Evolutionary conservation across 2,329 filamentous ascomycete genomes (phyloP).

Genomic region (Xylaria sp.): DNA sequence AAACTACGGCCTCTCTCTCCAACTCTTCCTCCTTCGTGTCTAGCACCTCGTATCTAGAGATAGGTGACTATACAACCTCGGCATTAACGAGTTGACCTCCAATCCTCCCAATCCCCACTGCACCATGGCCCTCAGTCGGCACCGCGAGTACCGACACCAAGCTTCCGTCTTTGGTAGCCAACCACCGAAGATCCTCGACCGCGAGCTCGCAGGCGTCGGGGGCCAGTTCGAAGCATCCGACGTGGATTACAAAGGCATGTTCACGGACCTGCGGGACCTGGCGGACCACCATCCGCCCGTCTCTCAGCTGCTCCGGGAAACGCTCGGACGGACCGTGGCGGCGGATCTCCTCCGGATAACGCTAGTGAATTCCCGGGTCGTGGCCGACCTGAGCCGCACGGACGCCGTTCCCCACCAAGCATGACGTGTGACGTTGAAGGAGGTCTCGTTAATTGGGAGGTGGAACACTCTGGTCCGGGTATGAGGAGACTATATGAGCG

Average conservation of each 20-base stretch:
- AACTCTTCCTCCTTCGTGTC: not conserved
- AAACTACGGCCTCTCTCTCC: not conserved
- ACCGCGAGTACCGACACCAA: not conserved
- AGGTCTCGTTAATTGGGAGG: too few relatives aligned
- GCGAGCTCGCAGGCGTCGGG: constrained; percentile 6
- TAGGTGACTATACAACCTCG: too few relatives aligned
- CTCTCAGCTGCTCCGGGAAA: constrained; percentile 1
- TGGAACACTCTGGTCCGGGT: too few relatives aligned
- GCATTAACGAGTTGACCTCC: too few relatives aligned
- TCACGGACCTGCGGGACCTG: constrained; percentile 1
- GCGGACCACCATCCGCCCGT: not conserved
- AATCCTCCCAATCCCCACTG: not conserved
- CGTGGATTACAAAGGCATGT: not conserved
- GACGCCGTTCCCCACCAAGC: too few relatives aligned
- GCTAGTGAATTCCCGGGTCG: constrained; percentile 9
- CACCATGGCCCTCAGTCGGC: not conserved
- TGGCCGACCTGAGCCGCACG: not conserved
- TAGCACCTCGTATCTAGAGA: not conserved
- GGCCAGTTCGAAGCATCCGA: constrained; percentile 7
- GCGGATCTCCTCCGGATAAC: not conserved
- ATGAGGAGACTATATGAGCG: too few relatives aligned
- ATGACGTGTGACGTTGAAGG: too few relatives aligned
- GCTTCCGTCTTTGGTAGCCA: not conserved
- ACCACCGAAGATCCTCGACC: not conserved
- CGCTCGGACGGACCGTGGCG: constrained; percentile 8